Percentiles rank a stretch among this genome's conserved stretches.
These are phyloP conservation scores for Brassica incana DNA, from an alignment of 345 rosid species.

Conservation along the genomic window DNA sequence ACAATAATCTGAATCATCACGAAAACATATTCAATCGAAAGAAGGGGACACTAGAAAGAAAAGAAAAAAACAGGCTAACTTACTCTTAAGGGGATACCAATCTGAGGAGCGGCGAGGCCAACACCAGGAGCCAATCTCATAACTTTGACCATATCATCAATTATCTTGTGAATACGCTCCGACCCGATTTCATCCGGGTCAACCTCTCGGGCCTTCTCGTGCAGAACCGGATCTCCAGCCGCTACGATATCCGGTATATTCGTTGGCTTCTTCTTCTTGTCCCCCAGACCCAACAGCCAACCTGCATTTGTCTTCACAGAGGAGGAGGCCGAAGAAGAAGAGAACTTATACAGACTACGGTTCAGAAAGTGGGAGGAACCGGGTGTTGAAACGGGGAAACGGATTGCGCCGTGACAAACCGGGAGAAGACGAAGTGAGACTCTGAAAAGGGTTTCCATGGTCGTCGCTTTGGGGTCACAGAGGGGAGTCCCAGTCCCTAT, in stretches of 20 bases:
- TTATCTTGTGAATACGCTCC: slow-evolving; percentile 81
- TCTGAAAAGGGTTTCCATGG: slow-evolving; percentile 59
- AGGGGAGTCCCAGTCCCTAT: background rate
- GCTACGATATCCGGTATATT: slow-evolving; percentile 62
- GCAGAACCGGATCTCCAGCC: slow-evolving; percentile 93
- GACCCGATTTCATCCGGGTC: slow-evolving; percentile 71
- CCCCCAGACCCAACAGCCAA: slow-evolving; percentile 82
- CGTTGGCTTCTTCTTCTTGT: slow-evolving; percentile 59
- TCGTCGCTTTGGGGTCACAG: slow-evolving; percentile 12
- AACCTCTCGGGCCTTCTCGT: slow-evolving; percentile 76
- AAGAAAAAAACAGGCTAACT: background rate
- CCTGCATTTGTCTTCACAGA: slow-evolving; percentile 60
- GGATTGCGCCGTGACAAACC: slow-evolving; percentile 26
- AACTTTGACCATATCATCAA: slow-evolving; percentile 75
- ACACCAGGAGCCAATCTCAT: slow-evolving; percentile 91
- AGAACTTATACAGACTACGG: slow-evolving; percentile 27
- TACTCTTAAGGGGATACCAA: slow-evolving; percentile 79
- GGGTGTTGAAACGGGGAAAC: slow-evolving; percentile 22
- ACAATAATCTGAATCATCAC: slow-evolving; percentile 63
- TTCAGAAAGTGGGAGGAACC: background rate
- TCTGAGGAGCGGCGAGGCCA: slow-evolving; percentile 96
- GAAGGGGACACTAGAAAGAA: background rate
- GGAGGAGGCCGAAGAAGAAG: slow-evolving; percentile 44
- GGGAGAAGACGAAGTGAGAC: slow-evolving; percentile 60
- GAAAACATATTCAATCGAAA: background rate